Percentiles rank a stretch among this genome's conserved stretches.
phyloP scores from a whole-genome alignment of 2,329 filamentous ascomycete species.

The Aspergillus texensis region DNA sequence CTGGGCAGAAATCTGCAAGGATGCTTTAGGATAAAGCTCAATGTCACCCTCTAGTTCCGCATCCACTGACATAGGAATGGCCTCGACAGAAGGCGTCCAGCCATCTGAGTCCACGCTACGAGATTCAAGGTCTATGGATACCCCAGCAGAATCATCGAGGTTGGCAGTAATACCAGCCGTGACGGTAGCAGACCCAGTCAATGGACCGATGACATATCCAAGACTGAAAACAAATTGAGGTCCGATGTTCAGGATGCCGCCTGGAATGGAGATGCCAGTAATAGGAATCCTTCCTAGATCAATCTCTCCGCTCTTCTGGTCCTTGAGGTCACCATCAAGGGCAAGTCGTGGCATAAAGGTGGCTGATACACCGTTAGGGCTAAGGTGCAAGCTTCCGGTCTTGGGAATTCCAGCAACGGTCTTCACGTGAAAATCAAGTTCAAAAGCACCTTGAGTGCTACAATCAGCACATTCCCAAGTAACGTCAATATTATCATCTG shows the following conservation, averaged over 20 bases:
- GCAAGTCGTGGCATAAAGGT: background rate
- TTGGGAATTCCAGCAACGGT: background rate
- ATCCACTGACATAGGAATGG: background rate
- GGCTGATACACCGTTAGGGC: background rate
- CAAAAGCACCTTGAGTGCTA: background rate
- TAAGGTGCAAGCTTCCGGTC: background rate
- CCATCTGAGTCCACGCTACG: background rate
- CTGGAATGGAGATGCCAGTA: background rate
- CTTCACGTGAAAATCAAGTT: background rate
- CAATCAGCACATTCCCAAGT: background rate
- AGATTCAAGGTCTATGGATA: background rate
- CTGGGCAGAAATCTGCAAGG: background rate
- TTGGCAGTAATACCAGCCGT: background rate
- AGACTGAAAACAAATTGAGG: background rate
- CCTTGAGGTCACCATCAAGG: background rate
- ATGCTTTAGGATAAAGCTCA: background rate
- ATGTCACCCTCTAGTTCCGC: background rate
- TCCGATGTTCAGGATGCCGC: background rate
- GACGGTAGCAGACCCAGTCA: background rate
- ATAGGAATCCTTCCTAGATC: background rate
- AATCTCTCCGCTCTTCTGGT: background rate
- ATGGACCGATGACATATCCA: background rate
- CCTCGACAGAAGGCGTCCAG: background rate
- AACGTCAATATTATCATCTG: background rate
- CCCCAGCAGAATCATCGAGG: background rate